A percentile compares a stretch with the other conserved stretches of the same genome.
phyloP scores from a whole-genome alignment of 805 yeast species.

The Yarrowia sp. region DNA sequence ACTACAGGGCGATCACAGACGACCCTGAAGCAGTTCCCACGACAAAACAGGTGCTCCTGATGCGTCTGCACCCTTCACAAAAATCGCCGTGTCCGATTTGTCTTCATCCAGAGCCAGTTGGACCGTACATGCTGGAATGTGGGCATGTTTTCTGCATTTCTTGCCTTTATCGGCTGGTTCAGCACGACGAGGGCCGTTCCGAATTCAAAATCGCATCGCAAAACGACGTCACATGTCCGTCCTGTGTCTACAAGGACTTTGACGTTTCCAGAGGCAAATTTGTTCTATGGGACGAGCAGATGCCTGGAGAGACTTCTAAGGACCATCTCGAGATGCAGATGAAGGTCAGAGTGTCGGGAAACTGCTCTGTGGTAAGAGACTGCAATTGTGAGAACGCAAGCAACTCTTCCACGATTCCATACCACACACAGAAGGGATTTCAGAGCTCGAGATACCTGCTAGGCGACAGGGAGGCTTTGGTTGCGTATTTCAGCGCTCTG shows the following conservation, averaged over 20 bases:
- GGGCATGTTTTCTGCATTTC: constrained; percentile 21
- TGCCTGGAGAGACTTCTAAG: neutral
- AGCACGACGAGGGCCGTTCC: neutral
- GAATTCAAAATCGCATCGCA: neutral
- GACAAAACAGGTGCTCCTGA: neutral
- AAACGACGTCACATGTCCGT: constrained; percentile 2
- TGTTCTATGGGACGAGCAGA: constrained; percentile 6
- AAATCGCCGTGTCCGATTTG: constrained; percentile 20
- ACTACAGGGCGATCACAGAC: neutral
- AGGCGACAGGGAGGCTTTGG: neutral
- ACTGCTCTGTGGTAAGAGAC: constrained; percentile 6
- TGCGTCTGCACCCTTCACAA: neutral
- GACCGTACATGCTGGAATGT: constrained; percentile 23
- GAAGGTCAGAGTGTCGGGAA: neutral
- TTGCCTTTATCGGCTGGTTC: neutral
- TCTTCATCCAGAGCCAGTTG: constrained; percentile 15
- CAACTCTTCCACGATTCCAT: neutral
- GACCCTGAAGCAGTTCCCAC: neutral
- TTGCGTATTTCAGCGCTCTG: neutral
- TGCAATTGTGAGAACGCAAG: neutral
- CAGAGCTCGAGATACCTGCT: constrained; percentile 8
- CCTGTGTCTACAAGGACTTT: constrained; percentile 2
- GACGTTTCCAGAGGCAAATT: neutral
- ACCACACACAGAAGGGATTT: neutral
- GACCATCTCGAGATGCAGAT: neutral